A percentile compares a stretch with the other conserved stretches of the same genome.
Conservation (phyloP, 2,329 filamentous ascomycete genomes). For the Tolypocladium tundrense region DNA sequence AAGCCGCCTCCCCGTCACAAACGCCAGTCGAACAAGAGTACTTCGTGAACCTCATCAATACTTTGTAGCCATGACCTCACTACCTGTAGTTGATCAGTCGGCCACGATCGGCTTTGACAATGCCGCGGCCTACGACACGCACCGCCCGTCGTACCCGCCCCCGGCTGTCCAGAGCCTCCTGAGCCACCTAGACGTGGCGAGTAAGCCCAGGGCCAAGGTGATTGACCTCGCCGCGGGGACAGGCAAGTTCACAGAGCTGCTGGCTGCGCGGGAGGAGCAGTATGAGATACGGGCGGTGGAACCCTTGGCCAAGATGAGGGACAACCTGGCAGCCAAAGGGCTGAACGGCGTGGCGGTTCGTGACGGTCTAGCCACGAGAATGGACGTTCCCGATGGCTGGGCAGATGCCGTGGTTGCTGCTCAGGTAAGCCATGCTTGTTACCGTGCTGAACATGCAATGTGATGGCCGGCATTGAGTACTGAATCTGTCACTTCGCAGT, state of each 20-base stretch:
- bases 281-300: constrained; percentile 54
- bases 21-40: not conserved
- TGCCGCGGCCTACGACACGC: constrained; percentile 52
- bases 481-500: constrained; percentile 10
- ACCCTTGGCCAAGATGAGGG: constrained; percentile 55
- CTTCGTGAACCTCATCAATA: not conserved
- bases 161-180: constrained; percentile 51
- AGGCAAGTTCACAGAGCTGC: constrained; percentile 57
- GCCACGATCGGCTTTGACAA: constrained; percentile 52
- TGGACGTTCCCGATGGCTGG: constrained; percentile 46
- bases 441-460: not conserved
- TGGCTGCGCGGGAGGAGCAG: constrained; percentile 47
- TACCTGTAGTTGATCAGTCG: constrained; percentile 30
- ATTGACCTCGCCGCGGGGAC: constrained; percentile 60
- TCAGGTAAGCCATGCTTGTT: constrained; percentile 40
- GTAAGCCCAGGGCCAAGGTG: constrained; percentile 34
- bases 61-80: constrained; percentile 5
- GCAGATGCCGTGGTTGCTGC: constrained; percentile 57
- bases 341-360: constrained; percentile 43
- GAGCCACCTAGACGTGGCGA: constrained; percentile 38
- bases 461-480: not conserved
- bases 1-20: not conserved
- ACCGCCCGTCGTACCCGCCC: constrained; percentile 57
- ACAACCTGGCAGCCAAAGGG: constrained; percentile 46
- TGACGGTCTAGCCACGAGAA: constrained; percentile 47